Percentiles rank a stretch among this genome's conserved stretches.
These are phyloP conservation scores for Colletotrichum theobromicola DNA, from an alignment of 2,329 filamentous ascomycete species.

Conservation along the genomic window DNA sequence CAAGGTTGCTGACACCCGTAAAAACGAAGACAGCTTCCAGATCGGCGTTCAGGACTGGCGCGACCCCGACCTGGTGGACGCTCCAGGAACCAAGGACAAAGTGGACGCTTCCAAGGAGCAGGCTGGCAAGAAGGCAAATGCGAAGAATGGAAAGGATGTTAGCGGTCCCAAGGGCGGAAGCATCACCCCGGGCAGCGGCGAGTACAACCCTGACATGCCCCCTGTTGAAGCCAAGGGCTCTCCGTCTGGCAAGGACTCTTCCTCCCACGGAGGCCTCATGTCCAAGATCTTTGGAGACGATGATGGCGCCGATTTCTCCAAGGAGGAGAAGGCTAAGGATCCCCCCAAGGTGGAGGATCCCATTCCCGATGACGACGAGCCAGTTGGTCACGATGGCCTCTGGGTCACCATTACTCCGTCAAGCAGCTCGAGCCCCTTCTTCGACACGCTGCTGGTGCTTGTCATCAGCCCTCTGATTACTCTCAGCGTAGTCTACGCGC, in stretches of 20 bases:
- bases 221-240: conserved; percentile 38
- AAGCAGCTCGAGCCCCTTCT: conserved; percentile 88
- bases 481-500: conserved; percentile 87
- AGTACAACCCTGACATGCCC: conserved; percentile 54
- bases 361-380: conserved; percentile 27
- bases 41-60: conserved; percentile 90
- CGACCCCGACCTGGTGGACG: conserved; percentile 55
- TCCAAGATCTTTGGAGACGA: conserved; percentile 57
- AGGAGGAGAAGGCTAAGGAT: conserved; percentile 25
- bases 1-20: conserved; percentile 23
- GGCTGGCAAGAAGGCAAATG: conserved; percentile 20
- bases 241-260: not conserved
- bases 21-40: conserved; percentile 67
- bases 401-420: conserved; percentile 98
- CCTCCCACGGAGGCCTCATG: conserved; percentile 40
- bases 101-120: conserved; percentile 2
- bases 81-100: conserved; percentile 45
- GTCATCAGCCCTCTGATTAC: conserved; percentile 94
- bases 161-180: conserved; percentile 65
- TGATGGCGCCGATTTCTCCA: conserved; percentile 35
- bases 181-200: conserved; percentile 74
- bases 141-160: conserved; percentile 24
- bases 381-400: conserved; percentile 72
- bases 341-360: conserved; percentile 25
- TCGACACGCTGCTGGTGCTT: conserved; percentile 95